Conservation (phyloP, 108 stramenopile species). For the Mediolabrus comicus region DNA sequence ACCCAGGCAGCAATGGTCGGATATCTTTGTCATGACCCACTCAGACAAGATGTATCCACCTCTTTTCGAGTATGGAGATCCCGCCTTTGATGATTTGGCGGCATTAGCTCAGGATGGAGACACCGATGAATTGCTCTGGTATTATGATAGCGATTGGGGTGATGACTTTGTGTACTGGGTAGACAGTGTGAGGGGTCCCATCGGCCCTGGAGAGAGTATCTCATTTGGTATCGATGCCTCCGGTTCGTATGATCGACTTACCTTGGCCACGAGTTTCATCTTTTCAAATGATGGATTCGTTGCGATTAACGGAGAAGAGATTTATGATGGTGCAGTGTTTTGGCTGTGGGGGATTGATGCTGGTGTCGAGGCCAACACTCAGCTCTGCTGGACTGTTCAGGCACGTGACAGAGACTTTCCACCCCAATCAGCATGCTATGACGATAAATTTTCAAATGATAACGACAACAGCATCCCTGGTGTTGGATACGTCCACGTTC, state of each 20-base stretch:
- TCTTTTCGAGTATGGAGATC: neutral
- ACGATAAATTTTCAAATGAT: neutral
- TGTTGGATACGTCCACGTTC: neutral
- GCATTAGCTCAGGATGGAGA: slow-evolving; percentile 12
- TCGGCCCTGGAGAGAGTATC: neutral
- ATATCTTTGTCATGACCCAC: slow-evolving; percentile 8
- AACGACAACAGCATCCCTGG: neutral
- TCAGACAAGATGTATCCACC: neutral
- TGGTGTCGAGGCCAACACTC: slow-evolving; percentile 5
- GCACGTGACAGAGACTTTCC: neutral
- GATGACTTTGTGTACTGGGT: neutral
- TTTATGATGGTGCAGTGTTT: neutral
- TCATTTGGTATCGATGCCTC: slow-evolving; percentile 5
- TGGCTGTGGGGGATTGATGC: slow-evolving; percentile 4
- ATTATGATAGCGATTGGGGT: neutral
- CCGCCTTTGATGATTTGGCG: slow-evolving; percentile 10
- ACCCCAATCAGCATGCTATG: neutral
- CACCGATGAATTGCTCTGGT: slow-evolving; percentile 3
- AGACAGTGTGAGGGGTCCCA: neutral
- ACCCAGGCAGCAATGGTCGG: neutral
- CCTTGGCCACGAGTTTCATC: neutral
- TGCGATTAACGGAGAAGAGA: slow-evolving; percentile 4
- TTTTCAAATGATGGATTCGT: slow-evolving; percentile 8
- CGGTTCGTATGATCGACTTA: neutral
- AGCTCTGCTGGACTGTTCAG: slow-evolving; percentile 2